Evolutionary conservation across 805 yeast genomes (phyloP).

Genomic region (Ogataea ganodermae): DNA sequence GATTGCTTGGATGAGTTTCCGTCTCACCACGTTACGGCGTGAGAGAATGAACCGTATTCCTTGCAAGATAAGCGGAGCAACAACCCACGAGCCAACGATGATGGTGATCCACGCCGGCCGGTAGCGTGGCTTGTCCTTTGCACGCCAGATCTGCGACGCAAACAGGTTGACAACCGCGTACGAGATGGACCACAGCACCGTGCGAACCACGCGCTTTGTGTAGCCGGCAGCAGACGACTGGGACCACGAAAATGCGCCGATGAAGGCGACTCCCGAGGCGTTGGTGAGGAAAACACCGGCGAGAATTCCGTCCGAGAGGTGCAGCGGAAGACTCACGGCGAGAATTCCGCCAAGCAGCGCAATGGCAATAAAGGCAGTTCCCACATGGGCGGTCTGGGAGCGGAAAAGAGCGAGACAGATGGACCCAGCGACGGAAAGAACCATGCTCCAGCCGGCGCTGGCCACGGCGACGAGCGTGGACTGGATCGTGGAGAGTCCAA

Average conservation of each 20-base stretch:
- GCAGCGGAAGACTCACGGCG: constrained; percentile 1
- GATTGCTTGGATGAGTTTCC: constrained; percentile 5
- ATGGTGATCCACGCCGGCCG: constrained; percentile 55
- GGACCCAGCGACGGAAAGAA: constrained; percentile 1
- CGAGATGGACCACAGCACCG: constrained; percentile 45
- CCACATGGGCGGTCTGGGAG: constrained; percentile 4
- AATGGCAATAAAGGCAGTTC: background rate
- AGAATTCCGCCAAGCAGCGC: background rate
- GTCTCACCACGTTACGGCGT: constrained; percentile 44
- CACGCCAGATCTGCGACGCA: constrained; percentile 57
- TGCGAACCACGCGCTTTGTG: constrained; percentile 52
- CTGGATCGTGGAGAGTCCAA: constrained; percentile 44
- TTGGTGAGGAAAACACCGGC: constrained; percentile 4
- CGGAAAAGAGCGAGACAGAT: constrained; percentile 1
- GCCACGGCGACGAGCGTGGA: constrained; percentile 56
- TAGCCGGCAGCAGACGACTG: constrained; percentile 43
- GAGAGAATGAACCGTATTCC: constrained; percentile 46
- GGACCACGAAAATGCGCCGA: constrained; percentile 26
- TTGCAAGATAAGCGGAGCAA: constrained; percentile 46
- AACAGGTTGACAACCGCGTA: constrained; percentile 51
- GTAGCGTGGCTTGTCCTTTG: constrained; percentile 47
- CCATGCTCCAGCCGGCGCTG: constrained; percentile 43
- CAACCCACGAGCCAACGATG: constrained; percentile 49
- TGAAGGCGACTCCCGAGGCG: constrained; percentile 34
- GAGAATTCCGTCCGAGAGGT: background rate